Base-by-base conservation (phyloP, 2,329 filamentous ascomycete species). In the Verticillium tricorpus region DNA sequence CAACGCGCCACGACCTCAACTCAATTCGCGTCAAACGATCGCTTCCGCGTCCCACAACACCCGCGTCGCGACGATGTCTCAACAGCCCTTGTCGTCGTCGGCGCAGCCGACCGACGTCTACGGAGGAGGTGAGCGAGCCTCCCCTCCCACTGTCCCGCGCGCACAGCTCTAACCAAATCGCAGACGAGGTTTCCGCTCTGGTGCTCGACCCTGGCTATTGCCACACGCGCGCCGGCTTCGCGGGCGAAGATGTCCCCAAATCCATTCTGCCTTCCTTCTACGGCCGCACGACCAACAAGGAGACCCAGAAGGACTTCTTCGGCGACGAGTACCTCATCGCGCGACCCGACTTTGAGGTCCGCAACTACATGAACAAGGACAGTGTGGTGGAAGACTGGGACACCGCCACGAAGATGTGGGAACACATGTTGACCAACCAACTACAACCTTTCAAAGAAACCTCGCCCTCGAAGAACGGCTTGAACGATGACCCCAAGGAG, bases 361-460 rank as follows among this genome's bases (percentile, higher is more conserved):
- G 89, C 76, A 98, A 97, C 77, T 95, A 96, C 67, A 96, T 97
- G 86, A 89, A 88, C 70, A 85, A 86, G 69, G 93, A 97, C 70
- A 92, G 92, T 71, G 85, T 93, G 58, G 95, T 99, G 57, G 92
- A 97, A 75, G 93, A 99, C 76, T 99, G 95, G 95, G 95, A 99
- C 67, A 88, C 89, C 57, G 94, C 93, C 32, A 85, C 91, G 63
- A 89, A 89, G 74, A 79, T 98, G 61, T 99, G 94, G 93, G 93
- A 98, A 75, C 89, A 96, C 76, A 88, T 93, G 70, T 90, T 99
- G 66, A 91, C 93, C 63, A 93, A 92, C 68, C 88, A 93, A 66
- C 83, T 99, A 67, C 96, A 95, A 59, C 91, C 91, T 62, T 82
- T 88, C 60, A 88, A 87, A 68, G 86, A 87, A 56, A 87, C 86